Conservation (phyloP, 495 filamentous ascomycete species). For the Eremomyces bilateralis region DNA sequence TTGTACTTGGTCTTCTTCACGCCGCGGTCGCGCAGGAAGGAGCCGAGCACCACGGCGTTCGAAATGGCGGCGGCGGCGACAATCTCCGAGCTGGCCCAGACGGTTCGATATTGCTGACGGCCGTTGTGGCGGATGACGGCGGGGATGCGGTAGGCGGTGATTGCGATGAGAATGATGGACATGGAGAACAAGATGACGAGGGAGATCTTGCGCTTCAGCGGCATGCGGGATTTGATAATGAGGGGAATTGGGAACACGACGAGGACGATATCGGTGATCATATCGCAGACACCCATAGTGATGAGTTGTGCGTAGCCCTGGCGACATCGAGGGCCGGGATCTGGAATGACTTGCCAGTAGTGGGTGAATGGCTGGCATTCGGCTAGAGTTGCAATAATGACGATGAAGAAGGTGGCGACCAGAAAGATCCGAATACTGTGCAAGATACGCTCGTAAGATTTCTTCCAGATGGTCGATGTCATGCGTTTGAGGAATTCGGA, state of each 20-base stretch:
- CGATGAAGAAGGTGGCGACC: constrained; percentile 48
- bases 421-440: constrained; percentile 53
- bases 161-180: constrained; percentile 49
- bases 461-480: constrained; percentile 40
- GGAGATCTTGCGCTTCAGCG: constrained; percentile 27
- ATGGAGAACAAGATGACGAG: constrained; percentile 60
- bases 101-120: constrained; percentile 20
- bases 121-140: constrained; percentile 15
- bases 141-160: constrained; percentile 19
- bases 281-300: constrained; percentile 68
- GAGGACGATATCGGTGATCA: constrained; percentile 71
- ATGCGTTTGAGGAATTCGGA: constrained; percentile 78
- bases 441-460: constrained; percentile 43
- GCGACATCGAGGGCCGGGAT: constrained; percentile 68
- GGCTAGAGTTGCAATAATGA: constrained; percentile 56
- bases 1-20: constrained; percentile 20
- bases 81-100: constrained; percentile 20
- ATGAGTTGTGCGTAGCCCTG: constrained; percentile 66
- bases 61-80: constrained; percentile 20
- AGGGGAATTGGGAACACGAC: constrained; percentile 77
- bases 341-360: constrained; percentile 84
- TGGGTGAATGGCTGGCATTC: constrained; percentile 72
- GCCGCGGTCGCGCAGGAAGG: constrained; percentile 22
- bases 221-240: constrained; percentile 57
- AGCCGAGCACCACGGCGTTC: constrained; percentile 21